Evolutionary conservation across 805 yeast genomes (phyloP), one percentile per base, ranked within the genome.

Genomic region (Blastobotrys parvus): DNA sequence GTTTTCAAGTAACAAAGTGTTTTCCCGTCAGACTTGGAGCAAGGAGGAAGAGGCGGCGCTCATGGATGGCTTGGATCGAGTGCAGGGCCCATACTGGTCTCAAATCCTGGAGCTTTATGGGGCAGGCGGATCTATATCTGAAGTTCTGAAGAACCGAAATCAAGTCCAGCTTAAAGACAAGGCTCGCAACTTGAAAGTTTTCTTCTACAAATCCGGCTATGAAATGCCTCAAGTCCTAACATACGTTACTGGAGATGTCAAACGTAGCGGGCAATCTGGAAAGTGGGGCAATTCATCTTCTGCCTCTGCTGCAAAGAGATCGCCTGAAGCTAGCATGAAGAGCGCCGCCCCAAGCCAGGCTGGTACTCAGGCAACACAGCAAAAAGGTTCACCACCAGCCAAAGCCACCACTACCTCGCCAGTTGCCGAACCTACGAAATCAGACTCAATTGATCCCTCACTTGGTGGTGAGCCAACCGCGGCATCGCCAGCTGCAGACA

Each of bases 161-260:
- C 94, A 88, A 56, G 86, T 90, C 15, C 98, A 92, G 59, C 70
- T 92, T 45, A 92, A 92, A 61, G 98, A 92, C 60, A 92, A 92
- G 60, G 97, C 97, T 0, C 74, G 98, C 51, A 92, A 92, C 59
- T 83, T 96, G 87, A 92, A 92, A 60, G 75, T 89, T 75, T 80
- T 80, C 51, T 87, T 82, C 59, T 65, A 88, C 45, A 84, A 87
- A 56, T 74, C 79, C 41, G 84, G 83, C 1, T 62, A 78, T 30
- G 82, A 83, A 7, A 75, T 90, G 2, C 98, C 98, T 0, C 78
- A 73, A 2, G 89, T 86, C 55, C 65, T 92, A 46, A 69, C 69
- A 42, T 79, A 82, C 49, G 97, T 90, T 17, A 90, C 97, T 1
- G 97, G 97, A 37, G 95, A 81, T 50, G 51, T 57, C 39, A 19